Conservation (phyloP, 768 basidiomycete genomes). For the Russula sp. region DNA sequence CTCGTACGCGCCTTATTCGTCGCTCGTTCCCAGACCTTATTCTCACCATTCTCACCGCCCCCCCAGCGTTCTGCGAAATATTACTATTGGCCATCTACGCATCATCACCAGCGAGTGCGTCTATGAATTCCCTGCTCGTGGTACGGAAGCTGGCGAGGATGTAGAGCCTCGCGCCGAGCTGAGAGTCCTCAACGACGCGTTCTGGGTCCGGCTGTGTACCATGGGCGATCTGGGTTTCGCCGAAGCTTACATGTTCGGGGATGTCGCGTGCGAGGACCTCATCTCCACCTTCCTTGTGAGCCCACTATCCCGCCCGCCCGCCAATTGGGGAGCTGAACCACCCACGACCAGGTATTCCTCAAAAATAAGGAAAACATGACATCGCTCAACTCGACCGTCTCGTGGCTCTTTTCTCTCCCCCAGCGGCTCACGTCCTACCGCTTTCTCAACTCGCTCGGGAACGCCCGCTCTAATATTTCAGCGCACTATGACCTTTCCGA, state of each 20-base stretch:
- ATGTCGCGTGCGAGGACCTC: slow-evolving; percentile 22
- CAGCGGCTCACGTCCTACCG: slow-evolving; percentile 9
- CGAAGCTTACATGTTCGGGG: slow-evolving; percentile 27
- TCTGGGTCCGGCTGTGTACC: slow-evolving; percentile 22
- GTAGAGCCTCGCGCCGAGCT: neutral
- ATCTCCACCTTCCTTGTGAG: slow-evolving; percentile 17
- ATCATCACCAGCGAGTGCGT: neutral
- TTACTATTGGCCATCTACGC: slow-evolving; percentile 2
- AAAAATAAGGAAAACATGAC: slow-evolving; percentile 16
- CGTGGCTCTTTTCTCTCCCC: slow-evolving; percentile 13
- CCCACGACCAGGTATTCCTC: neutral
- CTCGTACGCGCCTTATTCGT: neutral
- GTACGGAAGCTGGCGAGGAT: neutral
- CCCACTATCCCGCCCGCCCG: neutral
- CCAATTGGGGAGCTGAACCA: neutral
- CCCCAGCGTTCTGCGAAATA: slow-evolving; percentile 1
- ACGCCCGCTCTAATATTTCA: slow-evolving; percentile 27
- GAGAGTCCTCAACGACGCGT: slow-evolving; percentile 18
- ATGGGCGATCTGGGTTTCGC: slow-evolving; percentile 23
- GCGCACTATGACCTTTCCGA: slow-evolving; percentile 40
- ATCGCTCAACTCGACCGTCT: slow-evolving; percentile 19
- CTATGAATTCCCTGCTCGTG: neutral
- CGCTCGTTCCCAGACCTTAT: neutral
- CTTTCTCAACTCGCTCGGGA: slow-evolving; percentile 20
- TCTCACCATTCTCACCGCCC: neutral